Evolutionary conservation across 352 stramenopile genomes (phyloP).

Genomic region (Aphanomyces invadans): DNA sequence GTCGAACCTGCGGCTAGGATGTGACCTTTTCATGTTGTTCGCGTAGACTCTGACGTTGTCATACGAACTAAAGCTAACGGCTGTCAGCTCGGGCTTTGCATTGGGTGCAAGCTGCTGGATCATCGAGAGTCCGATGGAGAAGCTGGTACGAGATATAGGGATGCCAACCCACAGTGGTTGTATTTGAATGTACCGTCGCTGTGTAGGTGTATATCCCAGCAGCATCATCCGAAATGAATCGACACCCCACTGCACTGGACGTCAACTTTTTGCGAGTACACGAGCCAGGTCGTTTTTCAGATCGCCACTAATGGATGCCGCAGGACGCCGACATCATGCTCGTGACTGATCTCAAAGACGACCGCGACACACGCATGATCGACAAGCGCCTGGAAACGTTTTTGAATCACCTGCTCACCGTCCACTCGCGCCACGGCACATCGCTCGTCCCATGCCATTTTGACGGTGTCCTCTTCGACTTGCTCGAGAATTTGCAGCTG

Average conservation of each 20-base stretch:
- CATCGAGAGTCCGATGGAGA: conserved; percentile 56
- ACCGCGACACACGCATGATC: conserved; percentile 64
- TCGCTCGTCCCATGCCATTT: conserved; percentile 56
- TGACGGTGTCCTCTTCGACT: conserved; percentile 65
- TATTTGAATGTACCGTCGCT: too few relatives aligned
- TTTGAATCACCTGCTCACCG: conserved; percentile 42
- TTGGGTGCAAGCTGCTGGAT: conserved; percentile 67
- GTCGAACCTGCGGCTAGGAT: not conserved
- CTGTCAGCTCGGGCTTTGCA: conserved; percentile 65
- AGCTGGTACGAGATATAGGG: conserved; percentile 28
- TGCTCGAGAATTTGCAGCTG: conserved; percentile 62
- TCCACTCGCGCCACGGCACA: conserved; percentile 57
- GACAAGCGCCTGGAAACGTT: conserved; percentile 43
- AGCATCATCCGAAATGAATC: conserved; percentile 73
- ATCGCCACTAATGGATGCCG: too few relatives aligned
- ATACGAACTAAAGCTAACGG: conserved; percentile 65
- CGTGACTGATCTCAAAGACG: conserved; percentile 62
- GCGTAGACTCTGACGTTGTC: conserved; percentile 33
- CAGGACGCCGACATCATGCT: conserved; percentile 75
- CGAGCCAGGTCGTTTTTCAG: too few relatives aligned
- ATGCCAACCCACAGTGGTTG: not conserved
- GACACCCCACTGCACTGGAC: conserved; percentile 76
- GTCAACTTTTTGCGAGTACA: conserved; percentile 33
- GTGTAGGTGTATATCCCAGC: conserved; percentile 50
- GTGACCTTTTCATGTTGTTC: not conserved